phyloP scores from a whole-genome alignment of 805 yeast species.

The Lipomyces japonicus region DNA sequence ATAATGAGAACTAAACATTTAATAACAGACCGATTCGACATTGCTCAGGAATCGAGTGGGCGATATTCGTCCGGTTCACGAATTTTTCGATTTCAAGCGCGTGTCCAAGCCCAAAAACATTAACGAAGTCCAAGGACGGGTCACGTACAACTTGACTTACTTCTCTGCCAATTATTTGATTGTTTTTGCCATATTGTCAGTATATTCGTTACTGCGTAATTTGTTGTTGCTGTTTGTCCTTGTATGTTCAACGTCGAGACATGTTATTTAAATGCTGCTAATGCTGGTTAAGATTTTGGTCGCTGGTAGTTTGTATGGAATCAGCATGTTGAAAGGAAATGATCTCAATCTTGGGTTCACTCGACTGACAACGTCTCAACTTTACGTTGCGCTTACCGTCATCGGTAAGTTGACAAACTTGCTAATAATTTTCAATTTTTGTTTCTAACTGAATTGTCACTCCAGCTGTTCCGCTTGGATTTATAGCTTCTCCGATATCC shows the following conservation, averaged over 20 bases:
- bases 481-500: slow-evolving; percentile 83
- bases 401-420: slow-evolving; percentile 37
- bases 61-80: slow-evolving; percentile 75
- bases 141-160: slow-evolving; percentile 78
- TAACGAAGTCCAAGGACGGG: slow-evolving; percentile 84
- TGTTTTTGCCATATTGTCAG: slow-evolving; percentile 64
- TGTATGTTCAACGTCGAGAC: slow-evolving; percentile 29
- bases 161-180: slow-evolving; percentile 82
- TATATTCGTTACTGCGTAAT: slow-evolving; percentile 87
- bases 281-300: slow-evolving; percentile 76
- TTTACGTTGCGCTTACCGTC: slow-evolving; percentile 77
- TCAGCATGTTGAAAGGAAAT: slow-evolving; percentile 72
- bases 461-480: slow-evolving; percentile 67
- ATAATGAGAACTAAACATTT: too few relatives aligned
- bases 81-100: slow-evolving; percentile 87
- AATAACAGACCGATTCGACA: slow-evolving; percentile 24
- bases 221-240: slow-evolving; percentile 79
- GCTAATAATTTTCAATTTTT: background rate
- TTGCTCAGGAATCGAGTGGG: slow-evolving; percentile 21
- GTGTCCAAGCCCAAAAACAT: slow-evolving; percentile 86
- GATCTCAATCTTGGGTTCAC: slow-evolving; percentile 71
- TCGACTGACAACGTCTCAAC: slow-evolving; percentile 66
- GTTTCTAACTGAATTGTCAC: background rate
- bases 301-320: slow-evolving; percentile 70
- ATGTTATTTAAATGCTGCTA: slow-evolving; percentile 70